Evolutionary conservation across 2,329 filamentous ascomycete genomes (phyloP), one percentile per base, ranked within the genome.

Genomic region (Orbilia blumenaviensis): DNA sequence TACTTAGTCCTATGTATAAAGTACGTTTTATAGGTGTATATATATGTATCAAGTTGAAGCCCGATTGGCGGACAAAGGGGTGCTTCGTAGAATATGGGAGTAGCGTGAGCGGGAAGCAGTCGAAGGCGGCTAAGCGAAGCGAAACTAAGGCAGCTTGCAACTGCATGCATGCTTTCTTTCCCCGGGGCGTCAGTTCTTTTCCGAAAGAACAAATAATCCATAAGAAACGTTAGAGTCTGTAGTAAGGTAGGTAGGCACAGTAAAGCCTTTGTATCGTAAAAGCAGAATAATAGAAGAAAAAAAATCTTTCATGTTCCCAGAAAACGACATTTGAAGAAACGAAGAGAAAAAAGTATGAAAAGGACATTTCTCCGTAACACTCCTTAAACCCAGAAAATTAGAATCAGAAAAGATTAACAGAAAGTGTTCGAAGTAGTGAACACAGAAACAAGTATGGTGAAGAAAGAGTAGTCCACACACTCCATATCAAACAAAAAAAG

Each of bases 201-300:
- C 25, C 8, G 48, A 21, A 16, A 21, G 16, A 54, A 21, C 8
- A 54, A 54, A 21, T 72, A 56, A 44, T 61, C 75, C 64, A 67
- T 68, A 75, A 77, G 36, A 50, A 50, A 58, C 60, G n/a, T 29
- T 25, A 63, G 69, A 61, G 56, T n/a, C 18, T 21, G 46, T 32
- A 66, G 60, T 63, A n/a, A n/a, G n/a, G n/a, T n/a, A n/a, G n/a
- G n/a, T n/a, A n/a, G n/a, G n/a, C n/a, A n/a, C 34, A 66, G 44
- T 66, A 78, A 42, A 14, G 48, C 10, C 12, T 54, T 64, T 77
- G 60, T 44, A 68, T 46, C 63, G 18, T 36, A n/a, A 44, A 73
- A n/a, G n/a, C n/a, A n/a, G n/a, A n/a, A n/a, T n/a, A n/a, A n/a
- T n/a, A n/a, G n/a, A n/a, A n/a, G n/a, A n/a, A n/a, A 58, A 50